These are phyloP conservation scores for Scutellaria galericulata DNA, from an alignment of 257 asterid species.

Conservation along the genomic window DNA sequence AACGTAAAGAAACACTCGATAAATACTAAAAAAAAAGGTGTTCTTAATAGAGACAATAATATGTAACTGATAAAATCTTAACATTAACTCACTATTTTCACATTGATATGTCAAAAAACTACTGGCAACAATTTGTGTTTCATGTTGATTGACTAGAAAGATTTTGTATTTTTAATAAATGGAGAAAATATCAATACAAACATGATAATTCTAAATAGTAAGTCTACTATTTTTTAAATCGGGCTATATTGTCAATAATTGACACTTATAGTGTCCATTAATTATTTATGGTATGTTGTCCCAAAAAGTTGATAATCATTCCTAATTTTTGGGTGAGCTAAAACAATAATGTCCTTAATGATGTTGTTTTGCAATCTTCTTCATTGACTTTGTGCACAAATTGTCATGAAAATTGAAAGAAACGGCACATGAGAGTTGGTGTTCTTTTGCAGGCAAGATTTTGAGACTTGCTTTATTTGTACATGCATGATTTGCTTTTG, in stretches of 20 bases:
- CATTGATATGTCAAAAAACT: too few relatives aligned
- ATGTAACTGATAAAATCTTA: too few relatives aligned
- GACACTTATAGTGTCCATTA: not conserved
- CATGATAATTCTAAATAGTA: too few relatives aligned
- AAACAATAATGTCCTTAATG: slow-evolving; percentile 29
- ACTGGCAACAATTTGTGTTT: too few relatives aligned
- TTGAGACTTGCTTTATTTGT: slow-evolving; percentile 11
- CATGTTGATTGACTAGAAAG: too few relatives aligned
- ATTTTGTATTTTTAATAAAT: too few relatives aligned
- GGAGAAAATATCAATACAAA: too few relatives aligned
- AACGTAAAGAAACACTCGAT: too few relatives aligned
- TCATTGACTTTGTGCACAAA: slow-evolving; percentile 47
- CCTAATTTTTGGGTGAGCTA: slow-evolving; percentile 36
- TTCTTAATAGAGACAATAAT: too few relatives aligned
- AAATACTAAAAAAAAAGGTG: too few relatives aligned
- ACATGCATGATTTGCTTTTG: not conserved
- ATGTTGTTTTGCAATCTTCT: slow-evolving; percentile 36
- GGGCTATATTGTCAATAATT: not conserved
- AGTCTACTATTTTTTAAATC: too few relatives aligned
- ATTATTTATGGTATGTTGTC: slow-evolving; percentile 37
- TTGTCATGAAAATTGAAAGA: slow-evolving; percentile 34
- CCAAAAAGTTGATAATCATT: slow-evolving; percentile 41
- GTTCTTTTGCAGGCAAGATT: slow-evolving; percentile 3
- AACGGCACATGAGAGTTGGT: slow-evolving; percentile 34
- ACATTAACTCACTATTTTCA: too few relatives aligned